phyloP scores from a whole-genome alignment of 176 grass and related monocot species.

The Secale cereale region DNA sequence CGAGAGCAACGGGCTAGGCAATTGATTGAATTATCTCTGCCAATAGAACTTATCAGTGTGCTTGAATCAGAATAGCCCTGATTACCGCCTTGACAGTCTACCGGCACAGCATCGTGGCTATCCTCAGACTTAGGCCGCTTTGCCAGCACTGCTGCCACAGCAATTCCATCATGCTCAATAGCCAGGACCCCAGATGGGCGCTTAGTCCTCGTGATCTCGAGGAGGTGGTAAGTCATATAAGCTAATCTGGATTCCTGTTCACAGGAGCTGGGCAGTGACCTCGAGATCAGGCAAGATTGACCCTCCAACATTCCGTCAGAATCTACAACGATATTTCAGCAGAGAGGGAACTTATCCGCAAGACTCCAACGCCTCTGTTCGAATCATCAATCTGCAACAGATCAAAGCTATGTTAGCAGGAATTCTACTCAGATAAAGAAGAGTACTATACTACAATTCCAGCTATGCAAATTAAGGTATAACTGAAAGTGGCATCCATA shows the following conservation, averaged over 20 bases:
- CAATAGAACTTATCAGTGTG: conserved; percentile 75
- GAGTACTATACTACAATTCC: background rate
- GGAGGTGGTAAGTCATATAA: conserved; percentile 88
- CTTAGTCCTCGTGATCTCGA: conserved; percentile 77
- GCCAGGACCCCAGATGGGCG: conserved; percentile 19
- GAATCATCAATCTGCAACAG: conserved; percentile 36
- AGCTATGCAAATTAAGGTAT: background rate
- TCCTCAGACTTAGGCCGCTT: conserved; percentile 33
- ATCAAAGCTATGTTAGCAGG: conserved; percentile 25
- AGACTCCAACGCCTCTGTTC: background rate
- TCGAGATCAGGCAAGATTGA: conserved; percentile 78
- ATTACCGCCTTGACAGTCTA: conserved; percentile 45
- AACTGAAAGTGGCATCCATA: background rate
- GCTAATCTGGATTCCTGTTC: conserved; percentile 74
- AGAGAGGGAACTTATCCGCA: conserved; percentile 26
- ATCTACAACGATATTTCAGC: conserved; percentile 17
- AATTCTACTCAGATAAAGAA: conserved; percentile 5
- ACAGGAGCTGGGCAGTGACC: conserved; percentile 57
- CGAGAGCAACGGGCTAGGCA: conserved; percentile 74
- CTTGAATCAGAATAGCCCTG: conserved; percentile 54
- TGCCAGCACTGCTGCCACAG: conserved; percentile 3
- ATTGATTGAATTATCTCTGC: conserved; percentile 80
- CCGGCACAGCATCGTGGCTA: background rate
- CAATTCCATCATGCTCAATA: conserved; percentile 25
- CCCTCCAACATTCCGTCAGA: conserved; percentile 71